Evolutionary conservation across 495 filamentous ascomycete species (phyloP), one percentile per base, ranked within the genome.

Genomic region (Hypoxylon cercidicola): DNA sequence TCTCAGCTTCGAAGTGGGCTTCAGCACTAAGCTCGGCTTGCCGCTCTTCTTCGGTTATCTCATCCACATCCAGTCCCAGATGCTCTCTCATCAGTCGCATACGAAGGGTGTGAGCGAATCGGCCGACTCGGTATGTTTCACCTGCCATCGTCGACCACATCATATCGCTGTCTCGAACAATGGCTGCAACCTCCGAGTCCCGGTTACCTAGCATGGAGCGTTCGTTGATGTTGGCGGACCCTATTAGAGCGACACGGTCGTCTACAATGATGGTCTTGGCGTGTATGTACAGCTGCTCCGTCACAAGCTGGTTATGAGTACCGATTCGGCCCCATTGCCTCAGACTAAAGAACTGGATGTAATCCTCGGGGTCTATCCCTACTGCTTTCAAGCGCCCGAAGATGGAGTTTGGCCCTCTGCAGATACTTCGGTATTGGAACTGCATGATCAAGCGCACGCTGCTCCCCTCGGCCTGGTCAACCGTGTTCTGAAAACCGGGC

Each of bases 151-250:
- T 91, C 13, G 93, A 97, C 83, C 87, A 88, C 49, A 97, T 86
- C 88, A 97, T 92, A 68, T 97, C 93, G 1, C 91, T 96, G 76
- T 99, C 95, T 45, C 93, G 85, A 37, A 99, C 91, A 16, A 99
- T 83, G 5, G 94, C 87, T 3, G 96, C 96, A 50, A 91, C 89
- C 73, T 99, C 95, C 0, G 93, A 97, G 75, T 99, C 95, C 62
- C 96, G 83, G 15, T 85, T 87, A 34, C 95, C 95, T 18, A 97
- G 72, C 93, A 99, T 94, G 11, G 93, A 97, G 25, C 95, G 90
- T 73, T 99, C 95, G 70, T 99, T 99, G 80, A 99, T 99, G 72
- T 99, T 99, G 23, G 95, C 96, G 37, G 93, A 97, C 15, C 95
- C 95, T 69, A 99, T 99, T 55, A 99, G 89, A 19, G 89, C 94